Base-by-base conservation (phyloP, 352 stramenopile species). In the Phytophthora colocasiae region DNA sequence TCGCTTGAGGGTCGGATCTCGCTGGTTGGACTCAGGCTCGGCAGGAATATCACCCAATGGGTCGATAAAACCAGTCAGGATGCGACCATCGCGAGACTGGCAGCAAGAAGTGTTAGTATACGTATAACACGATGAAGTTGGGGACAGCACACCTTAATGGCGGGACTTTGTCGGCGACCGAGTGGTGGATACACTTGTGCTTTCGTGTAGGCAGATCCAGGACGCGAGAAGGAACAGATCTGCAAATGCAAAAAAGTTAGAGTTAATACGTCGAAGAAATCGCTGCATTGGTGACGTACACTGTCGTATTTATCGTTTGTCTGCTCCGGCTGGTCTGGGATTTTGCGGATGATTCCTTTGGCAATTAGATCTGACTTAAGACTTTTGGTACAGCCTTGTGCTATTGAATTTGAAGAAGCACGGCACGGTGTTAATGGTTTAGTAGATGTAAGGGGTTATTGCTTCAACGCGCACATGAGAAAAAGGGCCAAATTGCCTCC, bases 141-240 rank as follows among this genome's bases (percentile, higher is more conserved):
- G 11, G 31, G 27, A 1, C 45, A 36, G n/a, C 44, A 4, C 46
- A 92, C 81, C 71, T 89, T 92, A 44, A 69, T 40, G 22, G 67
- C 63, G 17, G 79, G 71, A 19, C 69, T 75, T 48, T 76, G 70
- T 32, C 81, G 78, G 29, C 76, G 84, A 29, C 52, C 70, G 0
- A 80, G 69, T 1, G 80, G 78, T 0, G 79, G 80, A 26, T 90
- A 75, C 56, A 88, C 78, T 44, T 92, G 82, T 8, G 81, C 83
- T 41, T 82, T 63, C 22, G 71, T 80, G 63, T 94, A 94, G 15
- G 86, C 83, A 1, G 86, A 94, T 12, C 83, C 86, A 10, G 86
- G 86, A 8, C 86, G 78, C 4, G 86, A 94, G 45, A 92, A 91
- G 10, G 80, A 81, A 9, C 83, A 89, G 56, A 94, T 85, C 85